Evolutionary conservation across 148 eudicot genomes (phyloP).

Genomic region (Arctostaphylos glauca): DNA sequence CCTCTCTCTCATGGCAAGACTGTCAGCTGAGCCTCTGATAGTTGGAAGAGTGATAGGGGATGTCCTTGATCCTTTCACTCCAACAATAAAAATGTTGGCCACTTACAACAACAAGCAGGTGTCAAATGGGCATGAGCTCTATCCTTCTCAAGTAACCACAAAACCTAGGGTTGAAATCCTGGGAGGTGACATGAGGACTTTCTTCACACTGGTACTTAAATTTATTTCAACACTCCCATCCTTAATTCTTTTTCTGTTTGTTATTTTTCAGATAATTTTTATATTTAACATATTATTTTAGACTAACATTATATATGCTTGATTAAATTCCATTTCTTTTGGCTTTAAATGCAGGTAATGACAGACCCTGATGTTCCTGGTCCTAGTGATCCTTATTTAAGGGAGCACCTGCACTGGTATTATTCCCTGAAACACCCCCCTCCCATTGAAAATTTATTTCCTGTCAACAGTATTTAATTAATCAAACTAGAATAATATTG

Average conservation of each 20-base stretch:
- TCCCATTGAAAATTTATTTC: not conserved
- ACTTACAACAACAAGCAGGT: slow-evolving; percentile 54
- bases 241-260: not conserved
- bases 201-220: slow-evolving; percentile 63
- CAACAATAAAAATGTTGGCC: slow-evolving; percentile 46
- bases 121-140: slow-evolving; percentile 69
- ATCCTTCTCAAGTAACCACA: slow-evolving; percentile 52
- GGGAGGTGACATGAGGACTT: slow-evolving; percentile 69
- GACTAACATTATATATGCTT: too few relatives aligned
- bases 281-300: not conserved
- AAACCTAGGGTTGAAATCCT: slow-evolving; percentile 56
- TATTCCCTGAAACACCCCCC: slow-evolving; percentile 17
- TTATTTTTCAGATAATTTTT: not conserved
- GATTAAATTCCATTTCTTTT: not conserved
- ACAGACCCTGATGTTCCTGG: slow-evolving; percentile 70
- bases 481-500: not conserved
- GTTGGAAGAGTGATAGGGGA: slow-evolving; percentile 85
- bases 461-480: too few relatives aligned
- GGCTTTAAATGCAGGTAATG: slow-evolving; percentile 39
- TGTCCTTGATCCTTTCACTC: slow-evolving; percentile 65
- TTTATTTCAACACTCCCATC: not conserved
- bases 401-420: slow-evolving; percentile 64
- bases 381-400: slow-evolving; percentile 64
- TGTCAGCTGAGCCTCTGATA: slow-evolving; percentile 47
- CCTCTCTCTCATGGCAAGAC: slow-evolving; percentile 37